Percentiles rank a stretch among this genome's conserved stretches.
Evolutionary conservation across 2,329 filamentous ascomycete species (phyloP).

Genomic region (Verticillium zaregamsianum): DNA sequence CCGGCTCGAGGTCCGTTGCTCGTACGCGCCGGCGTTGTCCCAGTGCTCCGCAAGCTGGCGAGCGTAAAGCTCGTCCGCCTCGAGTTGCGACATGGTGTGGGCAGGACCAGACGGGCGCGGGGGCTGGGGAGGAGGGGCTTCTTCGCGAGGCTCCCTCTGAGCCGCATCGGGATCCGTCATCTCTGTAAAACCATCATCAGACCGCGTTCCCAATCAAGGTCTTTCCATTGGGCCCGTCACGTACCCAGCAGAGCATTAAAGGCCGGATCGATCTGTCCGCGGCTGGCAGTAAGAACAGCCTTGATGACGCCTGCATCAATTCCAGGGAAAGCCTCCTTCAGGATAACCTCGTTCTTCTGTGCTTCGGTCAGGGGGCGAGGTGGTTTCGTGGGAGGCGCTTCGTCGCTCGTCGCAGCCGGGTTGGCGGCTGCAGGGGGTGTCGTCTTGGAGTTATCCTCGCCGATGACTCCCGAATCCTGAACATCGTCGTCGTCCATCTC

Average conservation of each 20-base stretch:
- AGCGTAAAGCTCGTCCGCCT: slow-evolving; percentile 87
- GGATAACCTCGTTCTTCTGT: slow-evolving; percentile 79
- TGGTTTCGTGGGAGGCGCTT: slow-evolving; percentile 69
- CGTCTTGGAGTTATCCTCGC: slow-evolving; percentile 28
- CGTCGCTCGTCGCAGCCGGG: slow-evolving; percentile 27
- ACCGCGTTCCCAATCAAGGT: slow-evolving; percentile 2
- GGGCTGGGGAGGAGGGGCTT: slow-evolving; percentile 70
- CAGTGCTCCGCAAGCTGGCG: slow-evolving; percentile 92
- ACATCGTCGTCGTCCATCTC: slow-evolving; percentile 69
- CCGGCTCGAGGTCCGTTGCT: slow-evolving; percentile 48
- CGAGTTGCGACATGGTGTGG: slow-evolving; percentile 71
- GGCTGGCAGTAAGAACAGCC: slow-evolving; percentile 81
- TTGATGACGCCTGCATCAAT: slow-evolving; percentile 79
- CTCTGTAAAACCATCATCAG: slow-evolving; percentile 35
- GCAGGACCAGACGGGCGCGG: slow-evolving; percentile 64
- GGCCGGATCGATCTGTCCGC: slow-evolving; percentile 83
- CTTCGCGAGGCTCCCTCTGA: slow-evolving; percentile 47
- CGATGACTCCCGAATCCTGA: slow-evolving; percentile 53
- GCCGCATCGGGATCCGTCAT: slow-evolving; percentile 76
- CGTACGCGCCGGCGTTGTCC: slow-evolving; percentile 58
- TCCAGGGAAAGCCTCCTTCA: slow-evolving; percentile 89
- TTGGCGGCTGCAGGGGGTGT: slow-evolving; percentile 16
- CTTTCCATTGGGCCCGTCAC: slow-evolving; percentile 13
- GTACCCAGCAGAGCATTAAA: slow-evolving; percentile 90
- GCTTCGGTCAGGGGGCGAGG: slow-evolving; percentile 77